Percentiles rank a stretch among this genome's conserved stretches.
Evolutionary conservation across 1,139 yeast genomes (phyloP).

Genomic region (Pichia sp.): DNA sequence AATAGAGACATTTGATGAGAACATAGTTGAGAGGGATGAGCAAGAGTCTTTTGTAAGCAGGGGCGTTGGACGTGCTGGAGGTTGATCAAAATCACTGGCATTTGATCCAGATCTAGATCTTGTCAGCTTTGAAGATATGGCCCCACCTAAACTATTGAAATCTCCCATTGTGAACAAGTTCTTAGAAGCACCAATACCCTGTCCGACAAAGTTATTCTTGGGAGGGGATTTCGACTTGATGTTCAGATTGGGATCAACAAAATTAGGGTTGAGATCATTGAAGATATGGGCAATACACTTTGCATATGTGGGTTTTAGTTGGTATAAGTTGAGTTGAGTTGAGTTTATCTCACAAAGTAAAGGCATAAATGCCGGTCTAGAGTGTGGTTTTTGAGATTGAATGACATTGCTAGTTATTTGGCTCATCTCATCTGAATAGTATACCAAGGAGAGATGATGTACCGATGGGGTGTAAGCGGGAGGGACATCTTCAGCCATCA

Average conservation of each 20-base stretch:
- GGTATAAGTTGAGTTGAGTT: conserved; percentile 23
- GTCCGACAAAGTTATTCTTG: conserved; percentile 6
- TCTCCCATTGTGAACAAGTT: conserved; percentile 2
- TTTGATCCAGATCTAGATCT: too few relatives aligned
- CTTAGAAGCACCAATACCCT: conserved; percentile 8
- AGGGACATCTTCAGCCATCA: conserved; percentile 3
- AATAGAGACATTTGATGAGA: background rate
- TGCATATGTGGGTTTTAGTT: conserved; percentile 9
- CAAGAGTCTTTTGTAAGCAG: background rate
- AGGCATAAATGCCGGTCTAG: conserved; percentile 15
- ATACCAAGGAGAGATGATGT: conserved; percentile 15
- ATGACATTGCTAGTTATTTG: background rate
- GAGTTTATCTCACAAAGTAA: conserved; percentile 25
- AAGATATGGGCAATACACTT: conserved; percentile 17
- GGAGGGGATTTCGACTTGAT: conserved; percentile 14
- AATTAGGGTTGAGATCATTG: conserved; percentile 17
- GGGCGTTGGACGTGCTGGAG: too few relatives aligned
- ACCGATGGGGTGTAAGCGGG: conserved; percentile 17
- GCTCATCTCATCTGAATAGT: conserved; percentile 7
- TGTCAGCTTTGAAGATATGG: too few relatives aligned
- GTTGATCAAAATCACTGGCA: too few relatives aligned
- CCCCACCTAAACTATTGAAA: too few relatives aligned
- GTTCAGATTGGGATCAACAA: conserved; percentile 23
- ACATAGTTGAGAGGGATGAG: conserved; percentile 3
- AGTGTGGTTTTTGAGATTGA: too few relatives aligned